Conservation (phyloP, 768 basidiomycete genomes). For the Paxillus involutus region DNA sequence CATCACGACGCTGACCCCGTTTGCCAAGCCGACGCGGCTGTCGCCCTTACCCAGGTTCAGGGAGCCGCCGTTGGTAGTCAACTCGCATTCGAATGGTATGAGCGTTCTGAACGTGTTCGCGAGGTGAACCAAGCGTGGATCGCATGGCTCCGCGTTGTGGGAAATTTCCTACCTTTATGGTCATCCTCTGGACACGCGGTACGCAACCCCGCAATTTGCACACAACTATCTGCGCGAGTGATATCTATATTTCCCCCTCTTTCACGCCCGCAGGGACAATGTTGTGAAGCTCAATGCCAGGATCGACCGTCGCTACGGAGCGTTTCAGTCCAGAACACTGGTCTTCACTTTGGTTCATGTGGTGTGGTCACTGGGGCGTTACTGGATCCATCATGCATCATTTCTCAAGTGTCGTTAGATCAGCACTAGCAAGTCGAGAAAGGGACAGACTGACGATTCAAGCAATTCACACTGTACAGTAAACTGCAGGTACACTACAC, state of each 20-base stretch:
- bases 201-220: slow-evolving; percentile 54
- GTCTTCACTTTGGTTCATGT: no score
- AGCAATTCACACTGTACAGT: no score
- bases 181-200: slow-evolving; percentile 17
- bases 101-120: slow-evolving; percentile 16
- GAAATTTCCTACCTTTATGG: slow-evolving; percentile 22
- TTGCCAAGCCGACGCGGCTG: slow-evolving; percentile 54
- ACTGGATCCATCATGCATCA: no score
- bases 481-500: no score
- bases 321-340: no score
- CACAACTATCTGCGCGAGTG: slow-evolving; percentile 30
- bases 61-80: slow-evolving; percentile 17
- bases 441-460: no score
- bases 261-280: no score
- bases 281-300: no score
- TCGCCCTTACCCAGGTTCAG: slow-evolving; percentile 51
- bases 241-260: slow-evolving; percentile 13
- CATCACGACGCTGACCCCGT: slow-evolving; percentile 56
- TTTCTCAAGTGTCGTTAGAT: no score
- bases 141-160: slow-evolving; percentile 28
- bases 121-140: slow-evolving; percentile 27
- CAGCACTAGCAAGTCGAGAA: no score
- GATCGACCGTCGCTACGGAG: no score
- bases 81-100: slow-evolving; percentile 8
- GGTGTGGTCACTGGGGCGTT: no score